Percentiles rank a stretch among this genome's conserved stretches.
phyloP scores from a whole-genome alignment of 2,329 filamentous ascomycete genomes.

The Immersiporthe knoxdaviesiana region DNA sequence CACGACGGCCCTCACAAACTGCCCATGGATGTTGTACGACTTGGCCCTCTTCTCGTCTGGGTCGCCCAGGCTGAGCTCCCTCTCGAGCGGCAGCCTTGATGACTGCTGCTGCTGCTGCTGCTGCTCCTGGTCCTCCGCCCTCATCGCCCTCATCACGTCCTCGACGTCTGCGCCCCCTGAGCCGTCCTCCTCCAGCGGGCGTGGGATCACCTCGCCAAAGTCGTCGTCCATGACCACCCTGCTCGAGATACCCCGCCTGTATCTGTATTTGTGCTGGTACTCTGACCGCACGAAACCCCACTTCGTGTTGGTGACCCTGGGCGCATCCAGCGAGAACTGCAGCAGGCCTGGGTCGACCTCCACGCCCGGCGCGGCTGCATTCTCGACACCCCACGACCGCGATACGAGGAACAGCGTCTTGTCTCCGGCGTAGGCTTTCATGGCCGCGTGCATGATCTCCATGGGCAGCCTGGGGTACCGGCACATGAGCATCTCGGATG shows the following conservation, averaged over 20 bases:
- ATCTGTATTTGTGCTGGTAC: conserved; percentile 52
- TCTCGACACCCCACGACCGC: conserved; percentile 88
- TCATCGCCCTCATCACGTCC: conserved; percentile 32
- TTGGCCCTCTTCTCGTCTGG: conserved; percentile 34
- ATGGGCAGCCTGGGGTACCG: conserved; percentile 90
- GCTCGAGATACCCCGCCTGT: conserved; percentile 73
- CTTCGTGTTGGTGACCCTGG: conserved; percentile 49
- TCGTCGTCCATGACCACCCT: conserved; percentile 81
- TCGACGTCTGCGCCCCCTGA: conserved; percentile 30
- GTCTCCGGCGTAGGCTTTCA: conserved; percentile 81
- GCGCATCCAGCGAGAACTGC: conserved; percentile 67
- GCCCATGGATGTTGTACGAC: conserved; percentile 51
- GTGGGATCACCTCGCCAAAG: conserved; percentile 69
- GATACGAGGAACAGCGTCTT: conserved; percentile 74
- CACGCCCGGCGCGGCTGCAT: conserved; percentile 80
- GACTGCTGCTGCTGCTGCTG: no score
- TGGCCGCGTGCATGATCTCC: conserved; percentile 81
- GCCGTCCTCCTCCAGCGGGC: conserved; percentile 21
- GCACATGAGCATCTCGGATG: conserved; percentile 83
- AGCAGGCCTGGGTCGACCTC: conserved; percentile 92
- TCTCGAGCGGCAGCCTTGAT: conserved; percentile 21
- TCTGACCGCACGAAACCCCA: conserved; percentile 58
- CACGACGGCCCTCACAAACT: conserved; percentile 81
- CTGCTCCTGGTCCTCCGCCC: conserved; percentile 33
- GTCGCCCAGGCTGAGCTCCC: conserved; percentile 32